Evolutionary conservation across 257 asterid genomes (phyloP).

Genomic region (Craterostigma plantagineum): DNA sequence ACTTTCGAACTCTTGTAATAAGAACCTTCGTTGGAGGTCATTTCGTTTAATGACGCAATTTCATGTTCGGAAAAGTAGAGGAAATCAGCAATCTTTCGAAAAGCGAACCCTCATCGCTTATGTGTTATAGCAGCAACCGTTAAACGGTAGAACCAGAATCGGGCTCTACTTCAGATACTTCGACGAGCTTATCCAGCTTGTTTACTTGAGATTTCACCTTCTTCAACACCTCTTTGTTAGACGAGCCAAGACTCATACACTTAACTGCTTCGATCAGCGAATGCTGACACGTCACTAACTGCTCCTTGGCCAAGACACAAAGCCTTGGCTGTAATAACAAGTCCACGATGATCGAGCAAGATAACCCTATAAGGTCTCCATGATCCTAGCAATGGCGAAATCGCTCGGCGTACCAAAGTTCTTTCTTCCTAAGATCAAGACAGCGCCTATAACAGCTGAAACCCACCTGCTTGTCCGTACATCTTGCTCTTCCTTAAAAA

Average conservation of each 20-base stretch:
- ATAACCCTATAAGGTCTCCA: conserved; percentile 71
- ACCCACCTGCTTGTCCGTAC: conserved; percentile 92
- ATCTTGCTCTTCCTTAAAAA: conserved; percentile 46
- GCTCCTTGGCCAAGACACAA: conserved; percentile 42
- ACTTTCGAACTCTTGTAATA: conserved; percentile 17
- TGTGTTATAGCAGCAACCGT: conserved; percentile 34
- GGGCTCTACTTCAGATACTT: conserved; percentile 75
- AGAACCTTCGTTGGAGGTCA: conserved; percentile 17
- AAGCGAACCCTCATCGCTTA: conserved; percentile 23
- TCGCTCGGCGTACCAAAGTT: conserved; percentile 56
- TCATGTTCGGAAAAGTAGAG: conserved; percentile 31
- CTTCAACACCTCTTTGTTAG: conserved; percentile 15
- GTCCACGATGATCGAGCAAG: conserved; percentile 68
- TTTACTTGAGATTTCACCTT: conserved; percentile 19
- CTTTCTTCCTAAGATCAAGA: conserved; percentile 54
- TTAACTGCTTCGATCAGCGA: conserved; percentile 20
- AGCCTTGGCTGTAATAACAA: conserved; percentile 70
- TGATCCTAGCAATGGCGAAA: conserved; percentile 62
- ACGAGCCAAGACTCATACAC: conserved; percentile 13
- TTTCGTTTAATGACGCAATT: conserved; percentile 16
- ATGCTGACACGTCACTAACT: conserved; percentile 27
- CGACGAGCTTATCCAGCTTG: conserved; percentile 38
- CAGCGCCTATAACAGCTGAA: conserved; percentile 64
- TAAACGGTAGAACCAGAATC: conserved; percentile 83
- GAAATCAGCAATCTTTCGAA: conserved; percentile 37